These are phyloP conservation scores for Podaxis carcinomalis DNA, from an alignment of 768 basidiomycete species.

Conservation along the genomic window DNA sequence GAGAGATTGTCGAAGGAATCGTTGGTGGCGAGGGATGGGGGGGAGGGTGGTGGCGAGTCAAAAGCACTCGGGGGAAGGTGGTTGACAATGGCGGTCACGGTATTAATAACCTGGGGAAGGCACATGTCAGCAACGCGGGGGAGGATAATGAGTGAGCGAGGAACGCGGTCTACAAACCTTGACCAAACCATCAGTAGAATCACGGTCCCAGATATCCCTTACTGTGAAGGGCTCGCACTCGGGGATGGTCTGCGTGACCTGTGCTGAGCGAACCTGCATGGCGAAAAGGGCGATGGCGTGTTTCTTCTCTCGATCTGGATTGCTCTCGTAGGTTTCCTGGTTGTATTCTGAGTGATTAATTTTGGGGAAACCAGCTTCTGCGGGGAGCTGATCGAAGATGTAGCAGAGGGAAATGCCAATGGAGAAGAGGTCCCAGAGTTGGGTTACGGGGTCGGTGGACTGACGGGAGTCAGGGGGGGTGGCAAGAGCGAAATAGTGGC, in stretches of 20 bases:
- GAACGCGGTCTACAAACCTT: constrained; percentile 57
- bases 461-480: constrained; percentile 57
- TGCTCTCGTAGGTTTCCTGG: constrained; percentile 56
- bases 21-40: constrained; percentile 48
- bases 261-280: constrained; percentile 75
- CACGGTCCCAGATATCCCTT: constrained; percentile 85
- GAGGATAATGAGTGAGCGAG: constrained; percentile 5
- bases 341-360: constrained; percentile 65
- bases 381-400: constrained; percentile 88
- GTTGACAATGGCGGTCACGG: constrained; percentile 81
- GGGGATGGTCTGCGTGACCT: constrained; percentile 54
- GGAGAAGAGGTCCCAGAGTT: constrained; percentile 92
- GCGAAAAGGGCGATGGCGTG: constrained; percentile 88
- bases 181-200: constrained; percentile 91
- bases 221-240: constrained; percentile 84
- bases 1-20: constrained; percentile 57
- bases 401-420: constrained; percentile 93
- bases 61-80: constrained; percentile 68
- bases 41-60: constrained; percentile 56
- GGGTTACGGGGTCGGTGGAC: constrained; percentile 89
- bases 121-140: constrained; percentile 7
- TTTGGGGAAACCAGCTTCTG: constrained; percentile 52
- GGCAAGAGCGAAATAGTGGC: constrained; percentile 63
- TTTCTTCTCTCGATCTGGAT: constrained; percentile 84
- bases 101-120: constrained; percentile 70